phyloP scores from a whole-genome alignment of 2,329 filamentous ascomycete species.

The Cadophora sp. region DNA sequence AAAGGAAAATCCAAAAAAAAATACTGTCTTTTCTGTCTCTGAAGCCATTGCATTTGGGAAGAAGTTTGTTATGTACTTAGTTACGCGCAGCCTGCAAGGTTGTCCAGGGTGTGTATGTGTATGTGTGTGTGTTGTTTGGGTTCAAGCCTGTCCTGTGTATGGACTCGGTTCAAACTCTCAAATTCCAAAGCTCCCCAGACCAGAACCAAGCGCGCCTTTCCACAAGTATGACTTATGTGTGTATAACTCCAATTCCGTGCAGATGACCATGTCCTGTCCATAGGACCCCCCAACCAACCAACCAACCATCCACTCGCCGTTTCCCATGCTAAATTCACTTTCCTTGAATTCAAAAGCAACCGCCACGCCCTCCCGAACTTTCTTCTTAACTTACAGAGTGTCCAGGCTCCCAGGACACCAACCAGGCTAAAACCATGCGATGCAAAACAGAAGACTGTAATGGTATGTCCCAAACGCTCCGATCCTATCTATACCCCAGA shows the following conservation, averaged over 20 bases:
- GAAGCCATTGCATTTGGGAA: conserved; percentile 29
- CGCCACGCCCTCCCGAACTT: conserved; percentile 4
- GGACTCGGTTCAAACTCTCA: conserved; percentile 1
- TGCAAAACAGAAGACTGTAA: conserved; percentile 21
- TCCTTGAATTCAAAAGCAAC: conserved; percentile 17
- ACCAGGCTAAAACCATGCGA: conserved; percentile 21
- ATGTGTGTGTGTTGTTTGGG: neutral
- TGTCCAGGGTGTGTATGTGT: conserved; percentile 4
- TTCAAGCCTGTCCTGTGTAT: neutral
- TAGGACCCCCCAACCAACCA: neutral
- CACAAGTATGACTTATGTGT: neutral
- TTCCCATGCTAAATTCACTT: conserved; percentile 15
- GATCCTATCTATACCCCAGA: conserved; percentile 14
- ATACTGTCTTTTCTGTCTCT: conserved; percentile 21
- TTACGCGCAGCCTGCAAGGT: conserved; percentile 13
- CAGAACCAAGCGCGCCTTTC: conserved; percentile 10
- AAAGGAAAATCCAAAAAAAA: neutral
- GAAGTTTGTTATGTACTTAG: conserved; percentile 25
- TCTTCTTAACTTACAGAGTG: conserved; percentile 23
- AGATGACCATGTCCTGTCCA: conserved; percentile 5
- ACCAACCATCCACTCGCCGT: conserved; percentile 11
- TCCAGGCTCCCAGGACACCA: conserved; percentile 3
- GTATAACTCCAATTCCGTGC: conserved; percentile 27
- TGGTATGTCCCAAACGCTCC: conserved; percentile 16
- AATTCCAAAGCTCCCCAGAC: conserved; percentile 8